Evolutionary conservation across 2,329 filamentous ascomycete species (phyloP).

Genomic region (Fusarium luffae): DNA sequence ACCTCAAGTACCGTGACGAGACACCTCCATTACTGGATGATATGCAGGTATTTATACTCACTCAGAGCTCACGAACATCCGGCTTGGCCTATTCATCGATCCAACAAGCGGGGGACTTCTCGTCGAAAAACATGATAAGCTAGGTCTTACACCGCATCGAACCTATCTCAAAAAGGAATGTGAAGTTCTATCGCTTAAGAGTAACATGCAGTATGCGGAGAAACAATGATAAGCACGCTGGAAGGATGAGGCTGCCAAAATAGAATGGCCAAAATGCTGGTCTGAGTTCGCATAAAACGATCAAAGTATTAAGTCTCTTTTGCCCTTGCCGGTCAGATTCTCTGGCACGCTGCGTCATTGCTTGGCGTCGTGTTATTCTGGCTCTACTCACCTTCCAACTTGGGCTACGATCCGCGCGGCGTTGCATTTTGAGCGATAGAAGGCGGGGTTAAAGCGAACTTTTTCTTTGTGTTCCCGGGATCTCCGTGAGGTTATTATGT

Average conservation of each 20-base stretch:
- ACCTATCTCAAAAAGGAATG: constrained; percentile 29
- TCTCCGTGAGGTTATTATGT: constrained; percentile 4
- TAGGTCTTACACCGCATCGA: constrained; percentile 29
- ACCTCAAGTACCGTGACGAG: not conserved
- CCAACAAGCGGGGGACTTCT: constrained; percentile 8
- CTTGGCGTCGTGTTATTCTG: constrained; percentile 13
- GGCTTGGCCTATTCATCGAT: not conserved
- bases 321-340: too few species aligned
- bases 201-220: not conserved
- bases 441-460: not conserved
- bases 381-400: constrained; percentile 23
- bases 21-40: too few species aligned
- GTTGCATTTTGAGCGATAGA: not conserved
- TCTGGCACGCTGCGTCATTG: constrained; percentile 10
- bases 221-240: constrained; percentile 16
- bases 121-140: constrained; percentile 2
- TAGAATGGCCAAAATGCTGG: too few species aligned
- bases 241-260: too few species aligned
- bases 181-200: not conserved
- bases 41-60: too few species aligned
- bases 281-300: too few species aligned
- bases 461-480: not conserved
- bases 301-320: too few species aligned
- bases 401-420: constrained; percentile 15
- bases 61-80: not conserved